Evolutionary conservation across 306 rosid genomes (phyloP), one percentile per base, ranked within the genome.

Genomic region (Albizia julibrissin): DNA sequence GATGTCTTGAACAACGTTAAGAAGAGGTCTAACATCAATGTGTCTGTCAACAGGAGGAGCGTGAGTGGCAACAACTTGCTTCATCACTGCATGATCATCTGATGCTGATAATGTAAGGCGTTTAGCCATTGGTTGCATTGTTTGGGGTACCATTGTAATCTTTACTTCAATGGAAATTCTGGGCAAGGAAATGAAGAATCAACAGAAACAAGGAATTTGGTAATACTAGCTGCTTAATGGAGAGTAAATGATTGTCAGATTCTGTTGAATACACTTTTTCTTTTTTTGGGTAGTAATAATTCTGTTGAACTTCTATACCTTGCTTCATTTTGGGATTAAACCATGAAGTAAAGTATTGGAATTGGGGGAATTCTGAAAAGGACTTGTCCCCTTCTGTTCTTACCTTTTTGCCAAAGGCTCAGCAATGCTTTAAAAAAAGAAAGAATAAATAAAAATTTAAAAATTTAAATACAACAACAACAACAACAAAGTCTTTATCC

Each of bases 281-380:
- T 64, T 29, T 64, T 26, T 29, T 1, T 6, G 68, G 8, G 3
- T 22, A 22, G 21, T 64, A 31, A 64, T 27, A 64, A 33, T 66
- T 18, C 71, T 15, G 71, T 66, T 31, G 22, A 66, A 33, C 27
- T 69, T 42, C 79, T 89, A 64, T 64, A 83, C 94, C 91, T 90
- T 92, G 88, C 97, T 92, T 92, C 84, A 72, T 44, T 33, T 68
- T 73, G 77, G 85, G 90, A 82, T 84, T 84, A 44, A 39, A 71
- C 29, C 43, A 24, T 43, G 22, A 62, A 42, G 54, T 24, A 75
- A 83, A 76, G 78, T 79, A 73, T 47, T 24, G 67, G 22, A 3
- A 75, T 83, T 56, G 84, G 62, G 68, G 68, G 72, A 78, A 80
- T 52, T 75, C 59, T 58, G 77, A 83, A 74, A 75, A 86, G 76